Evolutionary conservation across 2,329 filamentous ascomycete species (phyloP), one percentile per base, ranked within the genome.

Genomic region (Aspergillus sp.): DNA sequence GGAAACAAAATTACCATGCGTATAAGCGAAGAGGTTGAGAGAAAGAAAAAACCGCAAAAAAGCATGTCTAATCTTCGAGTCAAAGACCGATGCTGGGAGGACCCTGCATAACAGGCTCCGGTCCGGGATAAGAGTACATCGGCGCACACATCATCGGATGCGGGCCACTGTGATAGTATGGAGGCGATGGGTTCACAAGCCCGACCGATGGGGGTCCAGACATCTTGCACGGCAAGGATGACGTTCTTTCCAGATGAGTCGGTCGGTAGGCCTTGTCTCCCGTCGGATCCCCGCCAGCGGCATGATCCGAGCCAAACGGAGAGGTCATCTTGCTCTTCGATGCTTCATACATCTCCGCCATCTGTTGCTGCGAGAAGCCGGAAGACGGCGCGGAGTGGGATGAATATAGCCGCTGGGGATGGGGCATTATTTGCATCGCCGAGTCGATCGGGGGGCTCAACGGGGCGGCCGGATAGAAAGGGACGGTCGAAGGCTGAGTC

Each of bases 241-340:
- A 57, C 61, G 56, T 58, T 17, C 56, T 49, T 17, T 59, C 49
- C 9, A 57, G 14, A 38, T 52, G 58, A 22, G 20, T 6, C 42
- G 55, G 56, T 42, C 57, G 47, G 30, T 50, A 52, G 30, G 58
- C 59, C 35, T 58, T 62, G 33, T 58, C 57, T 20, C 56, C 49
- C 40, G 57, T 56, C 20, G 55, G 44, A 47, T 59, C 51, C 14
- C 51, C 54, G 19, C 49, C 48, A 32, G 52, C 46, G 19, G 51
- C 45, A 35, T 59, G 56, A 51, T 68, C 66, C 13, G 66, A 59
- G n/a, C 64, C 54, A 20, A 64, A 62, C 52, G 65, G 59, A 20
- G 60, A 58, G 4, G 64, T 65, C 44, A 64, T 63, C 65, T 66
- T 71, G 16, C 60, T 53, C 53, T 65, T 69, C 3, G 53, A 9